These are phyloP conservation scores for Aotearoamyces nothofagi DNA, from an alignment of 2,329 filamentous ascomycete species.

Conservation along the genomic window DNA sequence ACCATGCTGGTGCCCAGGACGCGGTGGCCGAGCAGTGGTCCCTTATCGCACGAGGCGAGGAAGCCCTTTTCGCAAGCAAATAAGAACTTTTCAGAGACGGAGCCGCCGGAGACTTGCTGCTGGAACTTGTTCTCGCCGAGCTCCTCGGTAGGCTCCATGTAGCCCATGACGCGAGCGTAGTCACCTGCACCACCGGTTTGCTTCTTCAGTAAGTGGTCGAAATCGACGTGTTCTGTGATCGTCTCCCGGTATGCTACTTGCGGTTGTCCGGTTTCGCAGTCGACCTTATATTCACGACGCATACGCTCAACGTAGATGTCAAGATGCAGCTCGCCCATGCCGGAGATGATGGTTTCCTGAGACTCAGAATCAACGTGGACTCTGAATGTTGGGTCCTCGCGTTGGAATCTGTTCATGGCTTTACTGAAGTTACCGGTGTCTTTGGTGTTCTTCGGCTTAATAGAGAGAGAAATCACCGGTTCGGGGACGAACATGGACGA, in stretches of 20 bases:
- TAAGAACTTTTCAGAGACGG: constrained; percentile 90
- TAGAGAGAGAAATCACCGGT: constrained; percentile 93
- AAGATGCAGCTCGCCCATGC: constrained; percentile 94
- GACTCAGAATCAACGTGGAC: constrained; percentile 85
- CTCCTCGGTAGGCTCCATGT: constrained; percentile 68
- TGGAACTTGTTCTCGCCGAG: constrained; percentile 70
- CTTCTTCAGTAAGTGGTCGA: constrained; percentile 89
- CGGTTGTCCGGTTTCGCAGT: constrained; percentile 88
- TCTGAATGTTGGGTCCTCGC: constrained; percentile 94
- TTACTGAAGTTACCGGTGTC: constrained; percentile 93
- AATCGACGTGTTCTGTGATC: constrained; percentile 63
- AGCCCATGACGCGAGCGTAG: constrained; percentile 84
- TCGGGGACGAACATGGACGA: constrained; percentile 97
- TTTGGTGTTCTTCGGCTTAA: constrained; percentile 87
- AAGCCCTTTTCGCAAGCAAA: constrained; percentile 94
- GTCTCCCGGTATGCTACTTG: constrained; percentile 97
- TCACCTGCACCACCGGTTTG: constrained; percentile 93
- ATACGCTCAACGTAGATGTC: constrained; percentile 97
- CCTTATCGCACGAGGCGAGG: constrained; percentile 65
- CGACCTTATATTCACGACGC: constrained; percentile 89
- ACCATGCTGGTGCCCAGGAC: constrained; percentile 86
- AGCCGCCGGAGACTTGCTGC: constrained; percentile 73
- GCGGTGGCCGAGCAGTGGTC: constrained; percentile 81
- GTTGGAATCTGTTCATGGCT: constrained; percentile 96
- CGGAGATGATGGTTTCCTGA: constrained; percentile 93